Evolutionary conservation across 208 protist species (phyloP).

Genomic region (Blastocrithidia nonstop): DNA sequence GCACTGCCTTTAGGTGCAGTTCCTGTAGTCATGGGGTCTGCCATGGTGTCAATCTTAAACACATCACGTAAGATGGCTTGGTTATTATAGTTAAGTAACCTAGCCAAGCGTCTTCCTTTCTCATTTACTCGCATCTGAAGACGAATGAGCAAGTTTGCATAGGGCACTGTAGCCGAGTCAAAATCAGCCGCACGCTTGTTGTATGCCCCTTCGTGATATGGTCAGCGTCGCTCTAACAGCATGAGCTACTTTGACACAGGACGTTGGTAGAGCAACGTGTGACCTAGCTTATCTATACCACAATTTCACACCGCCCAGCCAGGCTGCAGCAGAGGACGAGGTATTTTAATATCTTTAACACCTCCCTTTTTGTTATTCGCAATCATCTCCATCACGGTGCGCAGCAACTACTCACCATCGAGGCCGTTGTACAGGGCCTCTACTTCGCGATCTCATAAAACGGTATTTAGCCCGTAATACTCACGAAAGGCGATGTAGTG

Average conservation of each 20-base stretch:
- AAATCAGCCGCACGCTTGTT: slow-evolving; percentile 24
- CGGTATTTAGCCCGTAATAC: slow-evolving; percentile 25
- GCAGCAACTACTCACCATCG: slow-evolving; percentile 27
- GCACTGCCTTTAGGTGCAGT: too few relatives aligned
- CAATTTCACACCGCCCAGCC: slow-evolving; percentile 36
- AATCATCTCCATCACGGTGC: slow-evolving; percentile 17
- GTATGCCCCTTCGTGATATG: slow-evolving; percentile 18
- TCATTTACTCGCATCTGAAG: slow-evolving; percentile 32
- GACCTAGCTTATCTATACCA: slow-evolving; percentile 24
- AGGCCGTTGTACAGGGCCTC: slow-evolving; percentile 23
- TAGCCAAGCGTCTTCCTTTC: slow-evolving; percentile 31
- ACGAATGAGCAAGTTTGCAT: slow-evolving; percentile 27
- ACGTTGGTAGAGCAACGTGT: slow-evolving; percentile 31
- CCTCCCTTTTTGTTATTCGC: slow-evolving; percentile 4
- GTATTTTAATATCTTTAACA: slow-evolving; percentile 6
- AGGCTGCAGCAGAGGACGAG: slow-evolving; percentile 31
- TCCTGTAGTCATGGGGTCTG: too few relatives aligned
- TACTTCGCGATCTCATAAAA: slow-evolving; percentile 34
- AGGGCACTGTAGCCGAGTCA: slow-evolving; percentile 19
- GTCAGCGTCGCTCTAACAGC: slow-evolving; percentile 23
- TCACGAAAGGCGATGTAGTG: slow-evolving; percentile 39
- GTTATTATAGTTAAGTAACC: slow-evolving; percentile 26
- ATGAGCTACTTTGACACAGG: slow-evolving; percentile 26
- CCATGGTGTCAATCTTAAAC: too few relatives aligned
- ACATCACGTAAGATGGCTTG: too few relatives aligned